phyloP scores from a whole-genome alignment of 179 eudicot genomes.

The Beta corolliflora region DNA sequence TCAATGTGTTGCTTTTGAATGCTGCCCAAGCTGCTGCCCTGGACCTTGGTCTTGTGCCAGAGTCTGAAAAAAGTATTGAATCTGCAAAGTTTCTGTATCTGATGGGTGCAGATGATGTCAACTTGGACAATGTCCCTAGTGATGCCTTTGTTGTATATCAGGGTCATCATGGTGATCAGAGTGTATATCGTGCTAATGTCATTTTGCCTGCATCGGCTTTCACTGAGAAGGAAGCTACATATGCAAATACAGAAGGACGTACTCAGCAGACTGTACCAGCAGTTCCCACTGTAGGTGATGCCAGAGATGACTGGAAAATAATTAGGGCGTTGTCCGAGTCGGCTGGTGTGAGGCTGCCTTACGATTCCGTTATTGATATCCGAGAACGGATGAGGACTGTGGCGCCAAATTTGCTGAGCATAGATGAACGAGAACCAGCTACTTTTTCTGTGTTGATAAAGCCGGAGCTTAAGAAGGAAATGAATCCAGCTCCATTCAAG shows the following conservation, averaged over 20 bases:
- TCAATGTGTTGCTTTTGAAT: constrained; percentile 74
- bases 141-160: constrained; percentile 98
- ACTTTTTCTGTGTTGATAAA: constrained; percentile 58
- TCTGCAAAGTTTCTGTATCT: constrained; percentile 79
- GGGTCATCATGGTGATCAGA: constrained; percentile 94
- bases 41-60: constrained; percentile 87
- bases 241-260: constrained; percentile 84
- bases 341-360: constrained; percentile 70
- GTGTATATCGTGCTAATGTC: constrained; percentile 94
- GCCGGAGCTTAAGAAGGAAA: constrained; percentile 52
- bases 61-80: constrained; percentile 68
- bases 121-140: constrained; percentile 64
- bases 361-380: constrained; percentile 60
- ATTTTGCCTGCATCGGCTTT: constrained; percentile 92
- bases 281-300: constrained; percentile 95
- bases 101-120: constrained; percentile 95
- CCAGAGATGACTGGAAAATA: constrained; percentile 97
- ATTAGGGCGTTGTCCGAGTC: constrained; percentile 90
- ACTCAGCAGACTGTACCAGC: constrained; percentile 87
- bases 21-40: constrained; percentile 99
- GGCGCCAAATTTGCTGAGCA: constrained; percentile 78
- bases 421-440: constrained; percentile 79
- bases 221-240: constrained; percentile 88
- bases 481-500: constrained; percentile 55
- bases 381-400: constrained; percentile 68